Evolutionary conservation across 192 early-diverging fungal species (phyloP), one percentile per base, ranked within the genome.

Genomic region (Coemansia sp.): DNA sequence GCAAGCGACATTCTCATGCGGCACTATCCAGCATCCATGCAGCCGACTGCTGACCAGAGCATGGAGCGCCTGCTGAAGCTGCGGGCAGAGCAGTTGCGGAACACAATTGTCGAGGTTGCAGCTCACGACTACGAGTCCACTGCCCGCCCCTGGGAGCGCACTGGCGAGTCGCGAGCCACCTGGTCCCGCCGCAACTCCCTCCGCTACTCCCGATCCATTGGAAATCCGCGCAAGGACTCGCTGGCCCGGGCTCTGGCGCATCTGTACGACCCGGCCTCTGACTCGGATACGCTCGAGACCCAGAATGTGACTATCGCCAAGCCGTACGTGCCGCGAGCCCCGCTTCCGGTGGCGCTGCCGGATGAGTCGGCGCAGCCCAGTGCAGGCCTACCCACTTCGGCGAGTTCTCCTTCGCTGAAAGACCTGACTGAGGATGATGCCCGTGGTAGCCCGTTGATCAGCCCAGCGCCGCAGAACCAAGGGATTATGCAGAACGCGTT

Each of bases 21-120:
- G n/a, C 64, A 74, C 50, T 74, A 74, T 21, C 70, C 70, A 2
- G 53, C 68, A 31, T 60, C 61, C 7, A 64, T 72, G 29, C 60
- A 72, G 48, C 68, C 68, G 7, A 64, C 61, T 0, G 44, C 61
- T 7, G 61, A 56, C 51, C 52, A 72, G 47, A 64, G 56, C 56
- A 36, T 56, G 23, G 67, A 70, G 17, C 64, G 53, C 47, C 56
- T 72, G 31, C 37, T 52, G 38, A 44, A 40, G 29, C 35, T 60
- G 25, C 51, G 68, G 5, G 49, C 60, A 4, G 40, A 32, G 14
- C 68, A 72, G 40, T 23, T 72, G 43, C 56, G 61, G 11, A 58
- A 64, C 42, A 72, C 68, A 9, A 54, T 72, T 38, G 61, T 72
- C 12, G 68, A 72, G 40, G 68, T 72, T 2, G 68, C 68, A 9